Percentiles rank a stretch among this genome's conserved stretches.
phyloP scores from a whole-genome alignment of 2,329 filamentous ascomycete species.

The Colletotrichum somersetense region DNA sequence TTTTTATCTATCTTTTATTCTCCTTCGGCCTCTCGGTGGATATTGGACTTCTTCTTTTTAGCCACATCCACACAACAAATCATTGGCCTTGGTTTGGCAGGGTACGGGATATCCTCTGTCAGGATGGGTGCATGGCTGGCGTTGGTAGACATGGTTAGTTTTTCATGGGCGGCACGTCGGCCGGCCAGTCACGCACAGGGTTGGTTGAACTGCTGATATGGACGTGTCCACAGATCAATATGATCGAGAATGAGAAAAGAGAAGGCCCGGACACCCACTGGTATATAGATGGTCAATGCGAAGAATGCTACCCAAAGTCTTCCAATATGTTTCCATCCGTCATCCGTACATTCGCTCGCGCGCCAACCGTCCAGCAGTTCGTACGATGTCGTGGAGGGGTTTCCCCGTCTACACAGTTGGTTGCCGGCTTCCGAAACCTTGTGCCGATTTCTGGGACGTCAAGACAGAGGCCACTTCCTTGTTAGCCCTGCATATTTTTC shows the following conservation, averaged over 20 bases:
- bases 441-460: slow-evolving; percentile 11
- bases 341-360: background rate
- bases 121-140: slow-evolving; percentile 41
- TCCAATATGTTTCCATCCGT: slow-evolving; percentile 11
- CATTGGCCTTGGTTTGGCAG: slow-evolving; percentile 16
- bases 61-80: slow-evolving; percentile 12
- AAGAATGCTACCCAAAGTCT: slow-evolving; percentile 27
- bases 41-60: background rate
- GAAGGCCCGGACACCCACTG: slow-evolving; percentile 27
- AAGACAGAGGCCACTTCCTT: slow-evolving; percentile 14
- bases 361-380: slow-evolving; percentile 7
- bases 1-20: background rate
- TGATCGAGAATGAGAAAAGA: slow-evolving; percentile 17
- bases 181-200: slow-evolving; percentile 11
- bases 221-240: slow-evolving; percentile 18
- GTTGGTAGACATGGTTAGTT: slow-evolving; percentile 41
- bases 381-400: background rate
- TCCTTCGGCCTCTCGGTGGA: slow-evolving; percentile 15
- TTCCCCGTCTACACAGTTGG: background rate
- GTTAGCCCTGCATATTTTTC: slow-evolving; percentile 6
- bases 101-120: slow-evolving; percentile 34
- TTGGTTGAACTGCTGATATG: slow-evolving; percentile 32
- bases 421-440: slow-evolving; percentile 31
- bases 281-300: slow-evolving; percentile 41
- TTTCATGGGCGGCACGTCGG: slow-evolving; percentile 30